phyloP scores from a whole-genome alignment of 208 protist genomes.

The Leishmania turanica region DNA sequence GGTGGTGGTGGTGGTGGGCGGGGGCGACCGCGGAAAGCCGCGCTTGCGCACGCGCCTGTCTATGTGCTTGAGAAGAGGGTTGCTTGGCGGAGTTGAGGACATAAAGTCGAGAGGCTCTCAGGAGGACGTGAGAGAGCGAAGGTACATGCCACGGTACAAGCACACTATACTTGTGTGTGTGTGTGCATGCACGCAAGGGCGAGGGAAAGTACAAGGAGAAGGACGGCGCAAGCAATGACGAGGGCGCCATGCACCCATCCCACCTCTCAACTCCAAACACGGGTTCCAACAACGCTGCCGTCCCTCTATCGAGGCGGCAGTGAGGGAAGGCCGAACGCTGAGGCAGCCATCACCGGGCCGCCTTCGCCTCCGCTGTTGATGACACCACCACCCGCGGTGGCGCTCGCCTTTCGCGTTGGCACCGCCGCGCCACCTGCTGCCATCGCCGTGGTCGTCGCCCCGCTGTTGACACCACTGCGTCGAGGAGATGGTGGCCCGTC shows the following conservation, averaged over 20 bases:
- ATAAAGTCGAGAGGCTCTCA: not conserved
- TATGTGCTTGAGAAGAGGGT: not conserved
- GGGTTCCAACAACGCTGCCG: no score
- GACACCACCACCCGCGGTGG: not conserved
- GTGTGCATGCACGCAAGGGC: not conserved
- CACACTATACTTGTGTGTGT: not conserved
- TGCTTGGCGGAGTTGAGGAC: not conserved
- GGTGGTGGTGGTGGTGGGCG: not conserved
- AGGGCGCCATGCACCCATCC: not conserved
- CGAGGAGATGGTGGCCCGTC: not conserved
- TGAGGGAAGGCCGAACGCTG: slow-evolving; percentile 21
- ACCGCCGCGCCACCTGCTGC: not conserved
- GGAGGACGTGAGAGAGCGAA: not conserved
- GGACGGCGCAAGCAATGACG: not conserved
- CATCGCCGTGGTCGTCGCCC: not conserved
- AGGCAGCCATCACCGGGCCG: slow-evolving; percentile 18
- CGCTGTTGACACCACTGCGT: slow-evolving; percentile 1
- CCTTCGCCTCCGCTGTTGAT: not conserved
- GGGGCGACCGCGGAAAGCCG: not conserved
- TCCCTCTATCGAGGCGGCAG: not conserved
- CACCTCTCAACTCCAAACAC: not conserved
- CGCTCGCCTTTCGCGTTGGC: not conserved
- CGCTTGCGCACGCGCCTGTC: not conserved
- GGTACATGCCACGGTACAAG: not conserved
- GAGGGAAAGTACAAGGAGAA: not conserved